Conservation (phyloP, 192 early-diverging fungal species). For the Linnemannia schmuckeri region DNA sequence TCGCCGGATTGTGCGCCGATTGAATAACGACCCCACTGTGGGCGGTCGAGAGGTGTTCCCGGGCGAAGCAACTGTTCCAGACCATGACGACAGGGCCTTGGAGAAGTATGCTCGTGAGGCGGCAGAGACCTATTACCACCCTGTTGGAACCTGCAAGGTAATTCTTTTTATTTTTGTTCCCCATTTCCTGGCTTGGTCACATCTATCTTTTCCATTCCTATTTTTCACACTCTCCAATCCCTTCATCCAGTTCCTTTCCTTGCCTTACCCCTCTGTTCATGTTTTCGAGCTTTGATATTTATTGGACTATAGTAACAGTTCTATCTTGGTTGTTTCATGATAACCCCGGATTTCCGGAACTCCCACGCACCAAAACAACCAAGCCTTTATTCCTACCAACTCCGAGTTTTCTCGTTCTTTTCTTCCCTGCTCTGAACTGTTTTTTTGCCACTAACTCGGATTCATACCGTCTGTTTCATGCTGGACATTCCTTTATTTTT, state of each 20-base stretch:
- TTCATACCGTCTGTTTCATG: neutral
- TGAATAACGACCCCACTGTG: slow-evolving; percentile 29
- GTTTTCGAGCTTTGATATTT: no score
- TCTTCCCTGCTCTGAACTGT: neutral
- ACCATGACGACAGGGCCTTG: slow-evolving; percentile 24
- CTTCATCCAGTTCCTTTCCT: no score
- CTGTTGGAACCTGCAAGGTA: slow-evolving; percentile 22
- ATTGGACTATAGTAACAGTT: no score
- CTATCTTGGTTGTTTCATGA: no score
- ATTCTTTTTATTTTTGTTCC: neutral
- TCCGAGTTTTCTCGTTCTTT: neutral
- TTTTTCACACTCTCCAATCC: no score
- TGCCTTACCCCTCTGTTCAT: no score
- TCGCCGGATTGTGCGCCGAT: slow-evolving; percentile 7
- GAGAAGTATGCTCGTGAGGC: slow-evolving; percentile 16
- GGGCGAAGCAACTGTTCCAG: slow-evolving; percentile 19
- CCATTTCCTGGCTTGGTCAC: neutral
- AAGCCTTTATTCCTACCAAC: neutral
- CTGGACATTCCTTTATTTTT: neutral
- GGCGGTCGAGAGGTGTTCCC: slow-evolving; percentile 43
- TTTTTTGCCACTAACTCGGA: neutral
- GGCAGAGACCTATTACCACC: slow-evolving; percentile 40
- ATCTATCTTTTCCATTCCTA: neutral
- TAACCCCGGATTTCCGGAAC: neutral
- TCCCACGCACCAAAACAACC: no score